Evolutionary conservation across 2,329 filamentous ascomycete species (phyloP).

Genomic region (Daldinia eschscholtzii): DNA sequence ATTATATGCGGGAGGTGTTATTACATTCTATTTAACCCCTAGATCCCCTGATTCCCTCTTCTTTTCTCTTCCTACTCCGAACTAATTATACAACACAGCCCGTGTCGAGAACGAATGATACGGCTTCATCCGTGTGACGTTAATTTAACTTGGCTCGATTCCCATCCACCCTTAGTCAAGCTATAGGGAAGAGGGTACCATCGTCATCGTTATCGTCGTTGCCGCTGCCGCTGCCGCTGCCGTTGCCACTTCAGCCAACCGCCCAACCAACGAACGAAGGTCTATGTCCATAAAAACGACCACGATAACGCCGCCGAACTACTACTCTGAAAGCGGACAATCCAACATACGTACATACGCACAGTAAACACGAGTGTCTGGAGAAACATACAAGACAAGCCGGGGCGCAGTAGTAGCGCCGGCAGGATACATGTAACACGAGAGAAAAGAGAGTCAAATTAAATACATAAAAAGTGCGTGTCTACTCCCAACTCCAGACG

Average conservation of each 20-base stretch:
- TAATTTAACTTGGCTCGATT: not conserved
- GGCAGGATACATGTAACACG: constrained; percentile 9
- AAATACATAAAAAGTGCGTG: constrained; percentile 38
- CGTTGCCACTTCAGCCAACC: constrained; percentile 8
- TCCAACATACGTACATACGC: constrained; percentile 19
- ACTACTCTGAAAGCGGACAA: not conserved
- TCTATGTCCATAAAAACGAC: constrained; percentile 36
- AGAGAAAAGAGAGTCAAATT: constrained; percentile 27
- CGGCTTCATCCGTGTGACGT: not conserved
- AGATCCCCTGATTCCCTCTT: not conserved
- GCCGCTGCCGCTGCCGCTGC: too few species aligned
- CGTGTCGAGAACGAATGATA: not conserved
- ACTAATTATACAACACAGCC: not conserved
- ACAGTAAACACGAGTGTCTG: constrained; percentile 13
- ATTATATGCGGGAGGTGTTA: not conserved
- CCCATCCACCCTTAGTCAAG: not conserved
- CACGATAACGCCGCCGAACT: constrained; percentile 3
- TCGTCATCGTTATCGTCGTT: constrained; percentile 1
- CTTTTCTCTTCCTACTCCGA: not conserved
- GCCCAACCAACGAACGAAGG: constrained; percentile 5
- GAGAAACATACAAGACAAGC: constrained; percentile 7
- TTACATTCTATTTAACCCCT: not conserved
- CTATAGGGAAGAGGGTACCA: constrained; percentile 17
- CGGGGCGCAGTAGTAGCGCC: not conserved
- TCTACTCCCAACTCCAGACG: constrained; percentile 3